Base-by-base conservation (phyloP, 495 filamentous ascomycete genomes). In the Daldinia vernicosa region DNA sequence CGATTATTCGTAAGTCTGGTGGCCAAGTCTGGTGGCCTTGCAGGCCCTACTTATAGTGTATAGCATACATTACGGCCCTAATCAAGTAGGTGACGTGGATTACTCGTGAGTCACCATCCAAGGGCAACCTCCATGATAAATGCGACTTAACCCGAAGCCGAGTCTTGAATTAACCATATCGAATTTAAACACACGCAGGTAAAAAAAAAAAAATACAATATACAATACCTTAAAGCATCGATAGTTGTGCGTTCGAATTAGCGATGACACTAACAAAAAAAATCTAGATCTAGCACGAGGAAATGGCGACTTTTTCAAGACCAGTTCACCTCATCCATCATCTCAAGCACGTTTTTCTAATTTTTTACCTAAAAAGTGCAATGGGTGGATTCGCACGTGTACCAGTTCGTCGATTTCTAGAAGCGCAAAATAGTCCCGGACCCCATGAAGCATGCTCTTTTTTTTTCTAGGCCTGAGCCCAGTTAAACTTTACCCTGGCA, bases 291-390 rank as follows among this genome's bases (percentile, higher is more conserved):
- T 45, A 32, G 58, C 26, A 56, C 28, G 43, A 70, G 50, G 65
- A 57, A 57, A 66, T 52, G 69, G 67, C 57, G 58, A 71, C 53
- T 52, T 28, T 30, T 72, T 72, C 69, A 58, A 57, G 51, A 69
- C 35, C 32, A 53, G 54, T 37, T 75, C 63, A 63, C 69, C 69
- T 77, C 75, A 72, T 72, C 69, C 66, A 75, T 71, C 63, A 65
- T 68, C 19, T 68, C 3, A 53, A 72, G 75, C 75, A 77, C 75
- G 74, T 72, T 77, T 77, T 72, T 63, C 51, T 15, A 26, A 32
- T 60, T 69, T 30, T 69, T 4, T 32, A 66, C 35, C 63, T 26
- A 19, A 39, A 61, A 59, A n/a, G n/a, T 40, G 57, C 47, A 53
- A 24, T 64, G 27, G n/a, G 60, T 71, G 43, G 63, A 55, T 67